These are phyloP conservation scores for Fusarium caatingaense DNA, from an alignment of 2,329 filamentous ascomycete genomes.

Conservation along the genomic window DNA sequence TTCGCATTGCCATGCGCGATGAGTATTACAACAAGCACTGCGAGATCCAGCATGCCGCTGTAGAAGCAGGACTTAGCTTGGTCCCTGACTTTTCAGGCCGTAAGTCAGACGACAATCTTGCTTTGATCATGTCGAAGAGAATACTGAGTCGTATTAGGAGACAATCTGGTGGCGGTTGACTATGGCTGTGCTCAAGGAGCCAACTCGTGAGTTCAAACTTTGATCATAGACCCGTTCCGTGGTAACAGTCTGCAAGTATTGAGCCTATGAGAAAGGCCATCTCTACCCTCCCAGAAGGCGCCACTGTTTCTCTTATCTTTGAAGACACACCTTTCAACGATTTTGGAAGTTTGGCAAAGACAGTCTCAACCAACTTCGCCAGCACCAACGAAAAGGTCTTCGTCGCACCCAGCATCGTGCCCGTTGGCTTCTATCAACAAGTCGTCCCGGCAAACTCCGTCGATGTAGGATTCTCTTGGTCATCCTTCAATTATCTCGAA, in stretches of 20 bases:
- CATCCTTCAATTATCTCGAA: constrained; percentile 16
- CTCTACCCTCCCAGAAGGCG: fast-evolving
- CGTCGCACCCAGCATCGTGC: background rate
- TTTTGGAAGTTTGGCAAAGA: constrained; percentile 19
- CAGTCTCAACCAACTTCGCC: background rate
- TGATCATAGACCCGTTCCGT: fast-evolving
- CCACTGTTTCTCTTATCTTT: background rate
- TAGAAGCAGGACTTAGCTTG: background rate
- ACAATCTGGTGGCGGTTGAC: background rate
- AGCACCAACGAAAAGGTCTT: background rate
- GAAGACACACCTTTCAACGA: constrained; percentile 17
- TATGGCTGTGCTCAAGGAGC: constrained; percentile 13
- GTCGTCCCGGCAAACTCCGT: background rate
- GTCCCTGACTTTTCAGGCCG: background rate
- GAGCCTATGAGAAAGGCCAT: background rate
- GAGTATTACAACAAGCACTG: constrained; percentile 18
- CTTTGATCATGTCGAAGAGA: too few species aligned
- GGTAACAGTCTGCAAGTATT: background rate
- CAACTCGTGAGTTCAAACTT: background rate
- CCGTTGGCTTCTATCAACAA: constrained; percentile 6
- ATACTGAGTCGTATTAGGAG: background rate
- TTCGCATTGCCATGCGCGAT: constrained; percentile 17
- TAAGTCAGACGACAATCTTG: background rate
- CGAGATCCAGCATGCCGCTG: constrained; percentile 5
- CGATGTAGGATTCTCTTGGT: constrained; percentile 11